Evolutionary conservation across 495 filamentous ascomycete species (phyloP).

Genomic region (Astrothelium macrocarpum): DNA sequence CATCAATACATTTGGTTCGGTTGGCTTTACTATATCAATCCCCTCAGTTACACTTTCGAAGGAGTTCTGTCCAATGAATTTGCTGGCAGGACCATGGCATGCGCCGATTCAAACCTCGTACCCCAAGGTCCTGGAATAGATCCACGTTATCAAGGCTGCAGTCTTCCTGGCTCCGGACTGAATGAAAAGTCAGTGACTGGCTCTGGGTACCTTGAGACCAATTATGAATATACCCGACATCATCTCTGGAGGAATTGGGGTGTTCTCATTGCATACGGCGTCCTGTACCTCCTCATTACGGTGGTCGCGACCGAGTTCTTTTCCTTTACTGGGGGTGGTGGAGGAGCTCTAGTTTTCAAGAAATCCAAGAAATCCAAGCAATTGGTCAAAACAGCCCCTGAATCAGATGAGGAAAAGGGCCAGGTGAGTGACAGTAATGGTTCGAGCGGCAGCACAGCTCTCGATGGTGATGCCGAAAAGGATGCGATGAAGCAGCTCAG

Average conservation of each 20-base stretch:
- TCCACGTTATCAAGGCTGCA: constrained; percentile 54
- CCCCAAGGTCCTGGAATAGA: constrained; percentile 38
- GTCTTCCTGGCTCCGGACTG: constrained; percentile 44
- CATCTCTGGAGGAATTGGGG: constrained; percentile 57
- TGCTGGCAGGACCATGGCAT: constrained; percentile 43
- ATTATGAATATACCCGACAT: constrained; percentile 45
- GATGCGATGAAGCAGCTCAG: constrained; percentile 45
- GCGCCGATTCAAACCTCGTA: constrained; percentile 38
- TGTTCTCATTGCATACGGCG: constrained; percentile 45
- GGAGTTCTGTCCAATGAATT: constrained; percentile 51
- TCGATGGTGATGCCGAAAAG: constrained; percentile 30
- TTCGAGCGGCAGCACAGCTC: constrained; percentile 11
- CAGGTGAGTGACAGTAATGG: constrained; percentile 15
- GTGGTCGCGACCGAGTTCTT: constrained; percentile 27
- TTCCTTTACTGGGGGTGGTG: constrained; percentile 25
- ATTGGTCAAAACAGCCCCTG: constrained; percentile 30
- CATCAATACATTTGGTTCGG: constrained; percentile 45
- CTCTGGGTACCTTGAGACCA: constrained; percentile 42
- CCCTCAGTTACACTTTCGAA: constrained; percentile 48
- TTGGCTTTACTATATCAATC: constrained; percentile 49
- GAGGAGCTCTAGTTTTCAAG: constrained; percentile 58
- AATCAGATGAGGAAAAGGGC: constrained; percentile 41
- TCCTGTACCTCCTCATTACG: constrained; percentile 32
- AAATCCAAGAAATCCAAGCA: constrained; percentile 51
- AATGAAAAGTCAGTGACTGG: constrained; percentile 44